phyloP scores from a whole-genome alignment of 2,329 filamentous ascomycete species.

The Phaeosphaeriaceae sp. region DNA sequence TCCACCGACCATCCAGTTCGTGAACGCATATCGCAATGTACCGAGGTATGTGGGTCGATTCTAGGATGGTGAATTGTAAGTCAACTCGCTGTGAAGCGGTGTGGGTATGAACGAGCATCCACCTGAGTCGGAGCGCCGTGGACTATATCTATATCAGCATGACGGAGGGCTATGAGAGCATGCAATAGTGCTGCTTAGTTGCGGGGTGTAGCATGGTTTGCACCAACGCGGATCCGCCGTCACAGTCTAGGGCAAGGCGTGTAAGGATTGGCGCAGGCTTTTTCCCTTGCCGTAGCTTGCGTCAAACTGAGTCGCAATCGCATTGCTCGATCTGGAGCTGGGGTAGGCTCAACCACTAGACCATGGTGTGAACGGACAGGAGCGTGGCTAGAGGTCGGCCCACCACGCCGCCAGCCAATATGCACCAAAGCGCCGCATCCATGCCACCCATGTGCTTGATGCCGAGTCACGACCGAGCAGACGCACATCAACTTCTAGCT shows the following conservation, averaged over 20 bases:
- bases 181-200: slow-evolving; percentile 32
- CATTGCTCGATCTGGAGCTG: slow-evolving; percentile 37
- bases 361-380: slow-evolving; percentile 22
- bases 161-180: slow-evolving; percentile 26
- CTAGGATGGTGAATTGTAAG: slow-evolving; percentile 15
- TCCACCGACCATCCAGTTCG: slow-evolving; percentile 48
- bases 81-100: slow-evolving; percentile 26
- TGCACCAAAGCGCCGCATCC: slow-evolving; percentile 32
- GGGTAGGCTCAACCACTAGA: slow-evolving; percentile 29
- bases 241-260: slow-evolving; percentile 30
- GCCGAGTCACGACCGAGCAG: slow-evolving; percentile 41
- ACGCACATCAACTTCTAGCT: slow-evolving; percentile 26
- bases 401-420: slow-evolving; percentile 5
- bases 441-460: slow-evolving; percentile 14
- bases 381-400: slow-evolving; percentile 17
- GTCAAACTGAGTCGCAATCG: slow-evolving; percentile 37
- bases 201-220: slow-evolving; percentile 47
- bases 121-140: slow-evolving; percentile 33
- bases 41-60: slow-evolving; percentile 21
- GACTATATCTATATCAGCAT: slow-evolving; percentile 42
- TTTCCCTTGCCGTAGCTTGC: slow-evolving; percentile 34
- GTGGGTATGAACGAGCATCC: slow-evolving; percentile 29
- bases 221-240: slow-evolving; percentile 40
- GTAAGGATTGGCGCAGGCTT: slow-evolving; percentile 29
- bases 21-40: slow-evolving; percentile 43